Percentiles rank a stretch among this genome's conserved stretches.
These are phyloP conservation scores for Rhodomyrtus tomentosa DNA, from an alignment of 345 rosid genomes.

Conservation along the genomic window DNA sequence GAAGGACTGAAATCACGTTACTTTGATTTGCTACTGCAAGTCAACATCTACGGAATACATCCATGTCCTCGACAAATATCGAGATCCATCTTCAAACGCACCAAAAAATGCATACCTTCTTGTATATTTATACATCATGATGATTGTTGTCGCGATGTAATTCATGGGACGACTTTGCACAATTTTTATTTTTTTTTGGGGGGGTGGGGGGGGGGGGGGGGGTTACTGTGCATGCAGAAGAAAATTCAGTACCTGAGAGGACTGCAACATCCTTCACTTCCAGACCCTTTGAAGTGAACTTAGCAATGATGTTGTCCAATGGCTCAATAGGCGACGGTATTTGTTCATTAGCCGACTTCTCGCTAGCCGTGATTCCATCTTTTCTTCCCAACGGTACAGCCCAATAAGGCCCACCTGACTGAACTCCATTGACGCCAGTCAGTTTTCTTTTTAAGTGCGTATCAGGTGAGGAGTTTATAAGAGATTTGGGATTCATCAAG, in stretches of 20 bases:
- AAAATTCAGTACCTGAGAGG: slow-evolving; percentile 55
- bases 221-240: background rate
- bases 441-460: background rate
- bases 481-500: background rate
- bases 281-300: slow-evolving; percentile 69
- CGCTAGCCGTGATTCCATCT: slow-evolving; percentile 60
- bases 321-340: slow-evolving; percentile 73
- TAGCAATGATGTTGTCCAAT: slow-evolving; percentile 46
- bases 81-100: background rate
- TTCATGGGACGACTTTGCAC: no score
- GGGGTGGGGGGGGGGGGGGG: no score
- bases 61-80: background rate
- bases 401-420: slow-evolving; percentile 83
- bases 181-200: no score
- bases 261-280: slow-evolving; percentile 78
- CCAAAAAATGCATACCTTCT: background rate
- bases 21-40: no score
- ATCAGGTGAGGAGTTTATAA: background rate
- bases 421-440: background rate
- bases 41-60: no score
- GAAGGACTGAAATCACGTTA: no score
- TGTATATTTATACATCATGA: no score
- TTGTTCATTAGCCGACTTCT: slow-evolving; percentile 54
- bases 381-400: slow-evolving; percentile 44
- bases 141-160: no score